phyloP scores from a whole-genome alignment of 805 yeast genomes.

The Saccharomycopsis sp. region DNA sequence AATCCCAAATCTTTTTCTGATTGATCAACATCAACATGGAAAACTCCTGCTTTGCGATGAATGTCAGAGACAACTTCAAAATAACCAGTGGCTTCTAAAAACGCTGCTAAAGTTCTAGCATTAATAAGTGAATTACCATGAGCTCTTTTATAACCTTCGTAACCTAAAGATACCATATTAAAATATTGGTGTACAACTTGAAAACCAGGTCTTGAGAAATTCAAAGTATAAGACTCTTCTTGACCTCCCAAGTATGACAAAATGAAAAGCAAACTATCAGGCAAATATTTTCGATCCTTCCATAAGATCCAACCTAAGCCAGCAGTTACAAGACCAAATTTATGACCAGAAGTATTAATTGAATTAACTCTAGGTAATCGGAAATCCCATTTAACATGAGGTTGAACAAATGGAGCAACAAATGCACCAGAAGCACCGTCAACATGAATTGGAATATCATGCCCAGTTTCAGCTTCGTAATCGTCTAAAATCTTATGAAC shows the following conservation, averaged over 20 bases:
- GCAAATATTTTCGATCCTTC: slow-evolving; percentile 57
- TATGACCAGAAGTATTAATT: slow-evolving; percentile 89
- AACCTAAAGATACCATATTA: slow-evolving; percentile 67
- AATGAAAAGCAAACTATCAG: slow-evolving; percentile 67
- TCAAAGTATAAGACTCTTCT: slow-evolving; percentile 80
- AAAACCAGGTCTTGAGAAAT: slow-evolving; percentile 89
- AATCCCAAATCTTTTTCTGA: slow-evolving; percentile 25
- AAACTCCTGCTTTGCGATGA: slow-evolving; percentile 44
- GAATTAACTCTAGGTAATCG: slow-evolving; percentile 67
- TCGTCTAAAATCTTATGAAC: slow-evolving; percentile 63
- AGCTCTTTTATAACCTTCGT: slow-evolving; percentile 57
- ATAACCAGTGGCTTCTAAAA: slow-evolving; percentile 56
- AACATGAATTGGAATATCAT: slow-evolving; percentile 75
- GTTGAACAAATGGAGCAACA: slow-evolving; percentile 77
- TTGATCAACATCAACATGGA: no score
- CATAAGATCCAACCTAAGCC: slow-evolving; percentile 93
- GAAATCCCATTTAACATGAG: slow-evolving; percentile 81
- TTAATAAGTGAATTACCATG: slow-evolving; percentile 60
- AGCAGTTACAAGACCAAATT: slow-evolving; percentile 84
- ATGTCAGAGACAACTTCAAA: slow-evolving; percentile 72
- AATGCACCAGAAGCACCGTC: slow-evolving; percentile 93
- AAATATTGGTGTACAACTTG: slow-evolving; percentile 85
- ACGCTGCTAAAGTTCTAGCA: slow-evolving; percentile 59
- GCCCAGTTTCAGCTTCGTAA: slow-evolving; percentile 58
- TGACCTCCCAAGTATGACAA: slow-evolving; percentile 81